Evolutionary conservation across 805 yeast genomes (phyloP), one percentile per base, ranked within the genome.

Genomic region (Pichia manshurica): DNA sequence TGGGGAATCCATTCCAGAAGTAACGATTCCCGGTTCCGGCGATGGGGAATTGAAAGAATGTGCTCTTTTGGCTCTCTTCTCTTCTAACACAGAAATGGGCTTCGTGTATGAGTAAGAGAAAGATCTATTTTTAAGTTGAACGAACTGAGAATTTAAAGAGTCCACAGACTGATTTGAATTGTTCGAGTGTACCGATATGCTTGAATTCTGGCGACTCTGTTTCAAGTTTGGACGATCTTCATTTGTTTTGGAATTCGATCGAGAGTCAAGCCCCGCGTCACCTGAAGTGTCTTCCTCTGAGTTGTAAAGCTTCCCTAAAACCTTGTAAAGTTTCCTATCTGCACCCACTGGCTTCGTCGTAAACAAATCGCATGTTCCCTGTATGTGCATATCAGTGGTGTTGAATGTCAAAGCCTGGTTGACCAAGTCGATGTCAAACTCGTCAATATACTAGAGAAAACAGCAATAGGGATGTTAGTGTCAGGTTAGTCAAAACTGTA

Each of bases 281-380:
- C 7, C 20, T 16, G 22, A 8, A 9, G 15, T 28, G 9, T 47
- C 49, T 3, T 46, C 51, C 17, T 45, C 43, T 15, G 44, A 23
- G 37, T 56, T 56, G 47, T 62, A 63, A 25, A 63, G 91, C 55
- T 83, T 80, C 62, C 89, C 97, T 38, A 93, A 81, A 0, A 90
- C 81, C 64, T 88, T 87, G 71, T 86, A 88, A 25, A 91, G 75
- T 65, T 90, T 90, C 56, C 89, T 77, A 65, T 93, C 99, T 1
- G 91, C 76, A 1, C 93, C 87, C 21, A 90, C 87, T 1, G 96
- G 89, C 60, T 91, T 93, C 2, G 99, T 93, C 1, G 98, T 87
- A 61, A 88, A 93, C 42, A 93, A 74, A 61, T 93, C 99, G 62
- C 96, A 83, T 22, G 95, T 89, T 12, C 97, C 98, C 47, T 78